These are phyloP conservation scores for Tilletia caries DNA, from an alignment of 1,284 basidiomycete species.

Conservation along the genomic window DNA sequence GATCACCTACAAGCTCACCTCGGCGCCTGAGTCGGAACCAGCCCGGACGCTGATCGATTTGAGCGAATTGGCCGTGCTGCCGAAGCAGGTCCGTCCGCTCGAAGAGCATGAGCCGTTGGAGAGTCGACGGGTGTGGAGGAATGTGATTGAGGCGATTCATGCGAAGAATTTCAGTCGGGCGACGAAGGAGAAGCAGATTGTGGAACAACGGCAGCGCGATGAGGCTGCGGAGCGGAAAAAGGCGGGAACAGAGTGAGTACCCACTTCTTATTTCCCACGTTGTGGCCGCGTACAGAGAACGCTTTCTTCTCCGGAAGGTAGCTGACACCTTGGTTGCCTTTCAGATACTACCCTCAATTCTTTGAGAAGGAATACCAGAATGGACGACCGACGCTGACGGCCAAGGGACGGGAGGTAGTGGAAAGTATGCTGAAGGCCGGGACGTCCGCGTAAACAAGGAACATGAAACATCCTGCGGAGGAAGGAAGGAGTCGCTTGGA, in stretches of 20 bases:
- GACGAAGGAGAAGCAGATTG: constrained; percentile 15
- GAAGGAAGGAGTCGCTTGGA: no score
- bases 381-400: constrained; percentile 70
- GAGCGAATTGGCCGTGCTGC: not conserved
- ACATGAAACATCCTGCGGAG: no score
- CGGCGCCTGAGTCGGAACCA: not conserved
- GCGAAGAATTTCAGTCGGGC: constrained; percentile 69
- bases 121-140: not conserved
- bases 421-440: constrained; percentile 19
- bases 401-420: constrained; percentile 38
- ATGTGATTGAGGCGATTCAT: constrained; percentile 58
- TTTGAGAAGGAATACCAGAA: constrained; percentile 70
- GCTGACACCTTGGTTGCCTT: not conserved
- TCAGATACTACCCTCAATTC: constrained; percentile 72
- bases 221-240: constrained; percentile 13
- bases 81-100: constrained; percentile 3
- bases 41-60: not conserved
- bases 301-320: no score
- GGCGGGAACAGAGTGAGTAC: constrained; percentile 14
- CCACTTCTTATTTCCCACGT: constrained; percentile 50
- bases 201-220: constrained; percentile 18
- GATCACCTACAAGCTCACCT: not conserved
- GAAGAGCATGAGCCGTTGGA: constrained; percentile 12
- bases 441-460: no score
- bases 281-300: not conserved